These are phyloP conservation scores for Cladorrhinum sp. DNA, from an alignment of 2,329 filamentous ascomycete species.

Conservation along the genomic window DNA sequence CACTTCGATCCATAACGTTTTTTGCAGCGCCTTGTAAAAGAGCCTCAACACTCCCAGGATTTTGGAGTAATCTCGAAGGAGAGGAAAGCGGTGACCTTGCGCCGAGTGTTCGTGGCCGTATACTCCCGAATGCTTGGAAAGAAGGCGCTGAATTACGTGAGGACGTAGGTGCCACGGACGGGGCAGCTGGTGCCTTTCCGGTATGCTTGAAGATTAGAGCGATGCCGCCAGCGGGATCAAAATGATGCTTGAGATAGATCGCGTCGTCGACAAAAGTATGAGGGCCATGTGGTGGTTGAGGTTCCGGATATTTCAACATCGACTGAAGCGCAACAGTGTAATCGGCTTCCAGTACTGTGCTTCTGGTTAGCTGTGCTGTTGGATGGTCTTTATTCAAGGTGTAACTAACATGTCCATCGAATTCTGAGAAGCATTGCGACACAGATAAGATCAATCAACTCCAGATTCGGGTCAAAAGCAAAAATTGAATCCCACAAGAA, in stretches of 20 bases:
- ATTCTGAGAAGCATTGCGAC: slow-evolving; percentile 91
- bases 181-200: slow-evolving; percentile 45
- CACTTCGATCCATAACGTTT: slow-evolving; percentile 67
- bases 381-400: not conserved
- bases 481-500: slow-evolving; percentile 89
- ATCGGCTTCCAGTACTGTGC: slow-evolving; percentile 74
- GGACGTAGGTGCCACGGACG: slow-evolving; percentile 15
- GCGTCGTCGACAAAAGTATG: slow-evolving; percentile 85
- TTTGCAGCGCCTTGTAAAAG: slow-evolving; percentile 74
- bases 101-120: slow-evolving; percentile 42
- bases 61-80: slow-evolving; percentile 48
- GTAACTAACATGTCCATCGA: slow-evolving; percentile 73
- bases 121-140: slow-evolving; percentile 33
- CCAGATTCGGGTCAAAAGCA: slow-evolving; percentile 74
- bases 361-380: slow-evolving; percentile 9
- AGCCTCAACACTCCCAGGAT: slow-evolving; percentile 61
- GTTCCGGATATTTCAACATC: slow-evolving; percentile 77
- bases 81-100: slow-evolving; percentile 46
- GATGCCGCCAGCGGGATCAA: slow-evolving; percentile 59
- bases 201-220: slow-evolving; percentile 71
- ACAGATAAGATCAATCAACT: slow-evolving; percentile 86
- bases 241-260: slow-evolving; percentile 66
- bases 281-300: slow-evolving; percentile 59
- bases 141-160: slow-evolving; percentile 36
- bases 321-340: slow-evolving; percentile 82